These are phyloP conservation scores for Pouteria campechiana DNA, from an alignment of 179 eudicot genomes.

Conservation along the genomic window DNA sequence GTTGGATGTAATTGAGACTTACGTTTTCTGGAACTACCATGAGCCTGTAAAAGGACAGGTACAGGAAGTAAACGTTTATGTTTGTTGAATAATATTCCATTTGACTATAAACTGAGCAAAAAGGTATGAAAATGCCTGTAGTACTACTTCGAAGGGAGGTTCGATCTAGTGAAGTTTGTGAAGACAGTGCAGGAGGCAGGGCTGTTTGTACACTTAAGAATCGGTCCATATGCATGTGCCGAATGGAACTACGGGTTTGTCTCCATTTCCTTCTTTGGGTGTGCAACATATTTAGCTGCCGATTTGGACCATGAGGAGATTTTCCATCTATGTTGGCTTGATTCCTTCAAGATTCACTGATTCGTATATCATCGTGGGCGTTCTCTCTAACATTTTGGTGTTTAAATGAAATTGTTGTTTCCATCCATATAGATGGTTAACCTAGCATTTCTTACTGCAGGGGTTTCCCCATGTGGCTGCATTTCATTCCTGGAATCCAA, in stretches of 20 bases:
- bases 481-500: constrained; percentile 40
- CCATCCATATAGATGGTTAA: no score
- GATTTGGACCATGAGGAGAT: no score
- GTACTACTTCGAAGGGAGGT: constrained; percentile 49
- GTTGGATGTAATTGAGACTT: constrained; percentile 37
- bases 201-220: constrained; percentile 40
- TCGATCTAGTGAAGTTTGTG: constrained; percentile 40
- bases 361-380: not conserved
- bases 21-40: constrained; percentile 45
- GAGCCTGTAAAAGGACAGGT: constrained; percentile 45
- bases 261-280: not conserved
- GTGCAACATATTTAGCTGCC: not conserved
- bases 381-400: not conserved
- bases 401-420: not conserved
- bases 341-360: not conserved
- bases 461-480: constrained; percentile 49
- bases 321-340: not conserved
- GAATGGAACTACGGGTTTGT: constrained; percentile 60
- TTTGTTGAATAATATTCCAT: not conserved
- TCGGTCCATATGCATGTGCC: constrained; percentile 58
- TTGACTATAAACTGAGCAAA: no score
- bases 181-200: constrained; percentile 47
- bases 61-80: not conserved
- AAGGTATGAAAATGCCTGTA: no score
- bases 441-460: no score